These are phyloP conservation scores for Solanum lignicaule DNA, from an alignment of 257 asterid genomes.

Conservation along the genomic window DNA sequence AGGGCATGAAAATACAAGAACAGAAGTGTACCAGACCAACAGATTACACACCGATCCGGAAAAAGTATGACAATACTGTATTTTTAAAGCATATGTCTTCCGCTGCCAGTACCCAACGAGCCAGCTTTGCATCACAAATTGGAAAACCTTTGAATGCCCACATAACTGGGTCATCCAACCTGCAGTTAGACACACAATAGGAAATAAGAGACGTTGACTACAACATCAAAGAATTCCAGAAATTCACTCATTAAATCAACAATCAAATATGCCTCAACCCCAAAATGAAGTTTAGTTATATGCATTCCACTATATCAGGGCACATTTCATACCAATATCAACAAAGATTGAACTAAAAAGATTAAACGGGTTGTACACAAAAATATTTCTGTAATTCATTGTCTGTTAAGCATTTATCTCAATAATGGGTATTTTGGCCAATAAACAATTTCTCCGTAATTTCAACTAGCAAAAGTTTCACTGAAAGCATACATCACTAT, in stretches of 20 bases:
- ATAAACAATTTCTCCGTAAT: background rate
- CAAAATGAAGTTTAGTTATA: background rate
- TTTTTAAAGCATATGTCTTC: slow-evolving; percentile 95
- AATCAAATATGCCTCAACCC: background rate
- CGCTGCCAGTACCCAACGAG: slow-evolving; percentile 92
- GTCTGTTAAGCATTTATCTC: background rate
- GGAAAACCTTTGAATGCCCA: slow-evolving; percentile 92
- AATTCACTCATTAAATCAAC: background rate
- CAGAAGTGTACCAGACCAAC: slow-evolving; percentile 7
- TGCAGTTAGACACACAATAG: slow-evolving; percentile 16
- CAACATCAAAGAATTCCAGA: background rate
- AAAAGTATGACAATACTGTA: slow-evolving; percentile 57
- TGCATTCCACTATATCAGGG: background rate
- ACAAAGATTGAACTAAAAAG: too few species aligned
- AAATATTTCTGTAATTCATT: background rate
- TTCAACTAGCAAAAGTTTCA: background rate
- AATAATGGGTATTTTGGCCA: background rate
- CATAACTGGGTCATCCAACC: slow-evolving; percentile 94
- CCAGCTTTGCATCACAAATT: slow-evolving; percentile 44
- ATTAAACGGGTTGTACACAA: background rate
- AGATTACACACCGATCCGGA: slow-evolving; percentile 68
- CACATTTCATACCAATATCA: background rate
- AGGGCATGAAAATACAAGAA: background rate
- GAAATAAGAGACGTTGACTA: background rate
- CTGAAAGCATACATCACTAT: background rate